These are phyloP conservation scores for Lactuca sativa DNA, from an alignment of 129 eudicot species.

Conservation along the genomic window DNA sequence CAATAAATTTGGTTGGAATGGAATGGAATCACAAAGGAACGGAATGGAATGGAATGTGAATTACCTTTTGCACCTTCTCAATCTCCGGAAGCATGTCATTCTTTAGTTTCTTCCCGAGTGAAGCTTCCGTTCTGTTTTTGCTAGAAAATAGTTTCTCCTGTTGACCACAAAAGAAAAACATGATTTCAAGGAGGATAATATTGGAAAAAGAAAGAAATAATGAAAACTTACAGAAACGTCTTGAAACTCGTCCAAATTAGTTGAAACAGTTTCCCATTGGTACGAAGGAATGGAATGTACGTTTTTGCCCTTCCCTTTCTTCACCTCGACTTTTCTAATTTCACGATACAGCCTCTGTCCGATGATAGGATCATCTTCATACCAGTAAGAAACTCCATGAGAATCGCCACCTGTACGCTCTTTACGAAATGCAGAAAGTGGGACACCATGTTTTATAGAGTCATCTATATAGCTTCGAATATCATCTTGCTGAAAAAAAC, in stretches of 20 bases:
- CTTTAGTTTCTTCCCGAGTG: constrained; percentile 86
- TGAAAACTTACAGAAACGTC: constrained; percentile 76
- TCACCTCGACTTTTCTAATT: constrained; percentile 81
- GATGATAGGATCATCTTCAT: constrained; percentile 88
- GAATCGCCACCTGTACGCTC: constrained; percentile 97
- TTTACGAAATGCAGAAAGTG: constrained; percentile 86
- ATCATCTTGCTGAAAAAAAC: constrained; percentile 86
- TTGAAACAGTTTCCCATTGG: constrained; percentile 95
- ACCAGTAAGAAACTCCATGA: constrained; percentile 93
- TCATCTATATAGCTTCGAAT: constrained; percentile 84
- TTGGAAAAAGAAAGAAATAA: neutral
- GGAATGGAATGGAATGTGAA: neutral
- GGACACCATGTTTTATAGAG: constrained; percentile 80
- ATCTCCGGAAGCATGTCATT: constrained; percentile 95
- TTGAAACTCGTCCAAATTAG: constrained; percentile 88
- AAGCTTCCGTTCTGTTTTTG: constrained; percentile 82
- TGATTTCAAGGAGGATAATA: neutral
- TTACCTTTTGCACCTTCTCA: constrained; percentile 93
- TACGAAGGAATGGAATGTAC: constrained; percentile 72
- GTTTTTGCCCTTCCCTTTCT: constrained; percentile 80
- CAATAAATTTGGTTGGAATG: neutral
- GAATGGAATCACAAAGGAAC: neutral
- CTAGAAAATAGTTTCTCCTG: constrained; percentile 92
- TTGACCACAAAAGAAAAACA: constrained; percentile 3
- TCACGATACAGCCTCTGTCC: constrained; percentile 97